Evolutionary conservation across 2,329 filamentous ascomycete genomes (phyloP).

Genomic region (Pseudogymnoascus sp.): DNA sequence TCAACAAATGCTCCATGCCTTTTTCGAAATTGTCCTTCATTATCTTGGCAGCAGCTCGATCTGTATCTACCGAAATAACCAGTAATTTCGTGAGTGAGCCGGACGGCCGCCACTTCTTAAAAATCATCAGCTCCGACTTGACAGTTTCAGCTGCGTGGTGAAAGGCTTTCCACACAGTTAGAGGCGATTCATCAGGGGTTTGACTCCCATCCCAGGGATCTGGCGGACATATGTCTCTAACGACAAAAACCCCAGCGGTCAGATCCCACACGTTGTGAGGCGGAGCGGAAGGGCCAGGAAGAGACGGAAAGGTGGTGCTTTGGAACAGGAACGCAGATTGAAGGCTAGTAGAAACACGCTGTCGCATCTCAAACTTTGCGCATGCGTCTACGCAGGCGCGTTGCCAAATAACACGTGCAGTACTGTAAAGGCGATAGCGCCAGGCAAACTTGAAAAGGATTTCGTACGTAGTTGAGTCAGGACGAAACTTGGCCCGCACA

Average conservation of each 20-base stretch:
- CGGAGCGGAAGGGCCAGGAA: not conserved
- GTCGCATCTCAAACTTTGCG: not conserved
- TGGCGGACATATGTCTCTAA: not conserved
- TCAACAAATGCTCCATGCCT: not conserved
- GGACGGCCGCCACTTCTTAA: not conserved
- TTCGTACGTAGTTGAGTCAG: not conserved
- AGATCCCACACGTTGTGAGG: not conserved
- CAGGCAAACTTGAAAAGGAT: conserved; percentile 5
- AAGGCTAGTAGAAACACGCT: not conserved
- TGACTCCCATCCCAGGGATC: not conserved
- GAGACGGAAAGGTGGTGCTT: not conserved
- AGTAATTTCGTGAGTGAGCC: not conserved
- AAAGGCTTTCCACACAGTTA: not conserved
- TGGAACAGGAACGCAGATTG: not conserved
- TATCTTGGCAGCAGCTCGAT: not conserved
- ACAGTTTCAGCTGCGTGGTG: conserved; percentile 1
- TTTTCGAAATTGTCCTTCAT: not conserved
- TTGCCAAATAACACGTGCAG: conserved; percentile 4
- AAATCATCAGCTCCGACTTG: not conserved
- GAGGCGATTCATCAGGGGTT: not conserved
- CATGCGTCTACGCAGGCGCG: conserved; percentile 5
- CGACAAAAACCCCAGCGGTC: not conserved
- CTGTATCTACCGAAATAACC: not conserved
- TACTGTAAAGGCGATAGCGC: not conserved
- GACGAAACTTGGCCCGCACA: not conserved